These are phyloP conservation scores for Ochromonas danica DNA, from an alignment of 108 stramenopile species.

Conservation along the genomic window DNA sequence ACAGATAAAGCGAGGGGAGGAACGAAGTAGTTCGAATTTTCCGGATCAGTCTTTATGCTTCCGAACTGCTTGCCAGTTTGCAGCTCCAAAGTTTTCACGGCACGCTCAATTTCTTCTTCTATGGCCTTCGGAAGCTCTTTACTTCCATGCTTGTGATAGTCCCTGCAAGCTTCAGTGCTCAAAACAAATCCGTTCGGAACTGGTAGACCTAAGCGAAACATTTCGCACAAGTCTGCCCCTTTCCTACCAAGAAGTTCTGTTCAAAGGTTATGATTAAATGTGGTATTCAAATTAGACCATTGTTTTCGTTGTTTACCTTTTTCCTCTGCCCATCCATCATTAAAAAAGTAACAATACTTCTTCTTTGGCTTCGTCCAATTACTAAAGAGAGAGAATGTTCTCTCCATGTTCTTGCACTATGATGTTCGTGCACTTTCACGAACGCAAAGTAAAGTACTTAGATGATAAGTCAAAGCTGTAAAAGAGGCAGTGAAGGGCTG, in stretches of 20 bases:
- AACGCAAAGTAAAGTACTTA: too few relatives aligned
- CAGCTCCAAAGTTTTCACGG: neutral
- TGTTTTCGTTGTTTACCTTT: neutral
- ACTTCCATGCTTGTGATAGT: neutral
- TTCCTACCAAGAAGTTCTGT: neutral
- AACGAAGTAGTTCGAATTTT: too few relatives aligned
- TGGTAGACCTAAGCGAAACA: neutral
- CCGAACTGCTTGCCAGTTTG: neutral
- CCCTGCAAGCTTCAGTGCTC: neutral
- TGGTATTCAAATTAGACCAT: too few relatives aligned
- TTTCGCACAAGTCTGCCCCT: neutral
- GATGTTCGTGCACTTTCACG: too few relatives aligned
- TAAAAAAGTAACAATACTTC: slow-evolving; percentile 7
- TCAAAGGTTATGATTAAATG: too few relatives aligned
- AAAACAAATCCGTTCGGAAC: slow-evolving; percentile 2
- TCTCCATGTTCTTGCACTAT: too few relatives aligned
- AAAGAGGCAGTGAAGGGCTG: too few relatives aligned
- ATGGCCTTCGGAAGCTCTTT: neutral
- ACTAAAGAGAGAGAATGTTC: too few relatives aligned
- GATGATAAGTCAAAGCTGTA: too few relatives aligned
- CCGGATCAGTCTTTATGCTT: neutral
- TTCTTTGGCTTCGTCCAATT: neutral
- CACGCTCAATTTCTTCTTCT: neutral
- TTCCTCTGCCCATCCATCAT: slow-evolving; percentile 20
- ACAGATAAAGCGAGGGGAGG: slow-evolving; percentile 22